Evolutionary conservation across 345 rosid genomes (phyloP).

Genomic region (Eutrema yunnanense): DNA sequence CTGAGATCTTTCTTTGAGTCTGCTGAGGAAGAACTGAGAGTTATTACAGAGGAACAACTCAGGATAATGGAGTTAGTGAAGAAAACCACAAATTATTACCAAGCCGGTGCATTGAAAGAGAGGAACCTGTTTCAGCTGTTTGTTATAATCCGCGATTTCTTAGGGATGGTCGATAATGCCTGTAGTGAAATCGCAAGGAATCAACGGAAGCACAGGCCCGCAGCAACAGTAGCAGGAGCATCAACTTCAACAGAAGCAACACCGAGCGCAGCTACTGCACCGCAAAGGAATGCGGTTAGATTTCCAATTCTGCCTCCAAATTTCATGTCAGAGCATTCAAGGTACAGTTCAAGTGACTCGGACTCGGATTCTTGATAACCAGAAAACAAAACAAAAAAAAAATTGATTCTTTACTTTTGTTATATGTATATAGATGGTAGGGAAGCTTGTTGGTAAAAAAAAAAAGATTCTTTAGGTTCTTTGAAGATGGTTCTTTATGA

Average conservation of each 20-base stretch:
- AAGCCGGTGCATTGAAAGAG: constrained; percentile 59
- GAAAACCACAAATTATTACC: constrained; percentile 74
- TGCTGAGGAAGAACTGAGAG: constrained; percentile 54
- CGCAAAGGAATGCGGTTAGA: constrained; percentile 36
- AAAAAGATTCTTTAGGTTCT: constrained; percentile 5
- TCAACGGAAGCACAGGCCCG: constrained; percentile 41
- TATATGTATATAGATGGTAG: constrained; percentile 20
- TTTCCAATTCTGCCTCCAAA: constrained; percentile 61
- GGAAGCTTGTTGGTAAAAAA: constrained; percentile 10
- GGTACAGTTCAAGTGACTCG: constrained; percentile 53
- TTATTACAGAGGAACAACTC: constrained; percentile 41
- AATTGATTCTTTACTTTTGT: not conserved
- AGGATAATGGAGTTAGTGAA: constrained; percentile 59
- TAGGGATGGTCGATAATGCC: constrained; percentile 69
- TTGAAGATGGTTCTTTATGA: not conserved
- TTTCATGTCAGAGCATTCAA: constrained; percentile 51
- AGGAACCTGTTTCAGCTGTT: constrained; percentile 55
- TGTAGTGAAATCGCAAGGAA: constrained; percentile 64
- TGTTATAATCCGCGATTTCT: constrained; percentile 65
- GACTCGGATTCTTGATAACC: constrained; percentile 49
- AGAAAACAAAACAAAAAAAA: not conserved
- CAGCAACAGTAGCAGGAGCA: constrained; percentile 18
- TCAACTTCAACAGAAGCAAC: constrained; percentile 15
- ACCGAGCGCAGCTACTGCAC: not conserved
- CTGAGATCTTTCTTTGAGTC: constrained; percentile 50